Base-by-base conservation (phyloP, 805 yeast genomes). In the Candida wancherniae region DNA sequence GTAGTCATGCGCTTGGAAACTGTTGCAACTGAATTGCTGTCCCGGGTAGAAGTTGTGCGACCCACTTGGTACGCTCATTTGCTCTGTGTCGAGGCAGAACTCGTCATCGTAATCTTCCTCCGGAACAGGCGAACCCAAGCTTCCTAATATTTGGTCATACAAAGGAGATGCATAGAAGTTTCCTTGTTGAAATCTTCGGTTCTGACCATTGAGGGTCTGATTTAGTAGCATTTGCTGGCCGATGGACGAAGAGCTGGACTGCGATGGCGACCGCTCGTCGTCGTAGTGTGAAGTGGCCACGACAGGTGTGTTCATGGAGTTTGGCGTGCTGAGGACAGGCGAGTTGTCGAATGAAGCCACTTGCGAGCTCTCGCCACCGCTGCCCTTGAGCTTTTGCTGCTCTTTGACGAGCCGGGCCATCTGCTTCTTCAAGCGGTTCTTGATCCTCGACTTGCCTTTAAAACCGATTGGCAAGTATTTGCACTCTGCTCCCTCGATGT, bases 401-500 rank as follows among this genome's bases (percentile, higher is more conserved):
- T 35, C 40, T 27, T 37, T 39, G 33, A 39, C 31, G 29, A 33
- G 47, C 40, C 37, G 48, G 26, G 55, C 48, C 45, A 62, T 47
- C 42, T 60, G 63, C 45, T 61, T 63, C 52, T 54, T 60, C 39
- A 64, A 46, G 32, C 63, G 52, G 48, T 64, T 64, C 48, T 64
- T 64, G 36, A 65, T 62, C 40, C 69, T 49, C 6, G 67, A 58
- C 40, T 63, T 63, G 13, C 71, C 71, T 36, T 61, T 56, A 40
- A 63, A 65, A 1, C 70, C 70, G n/a, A 40, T 29, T 6, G 71
- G 71, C 37, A 65, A 56, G 44, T 44, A 58, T 40, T 51, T 55
- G 56, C 80, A 74, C 38, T 67, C 63, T 28, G 71, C 74, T 6
- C 65, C 67, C 41, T 63, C 69, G 24, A 74, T 63, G 40, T 74